Evolutionary conservation across 78 protist species (phyloP).

Genomic region (Emiliania huxleyi): DNA sequence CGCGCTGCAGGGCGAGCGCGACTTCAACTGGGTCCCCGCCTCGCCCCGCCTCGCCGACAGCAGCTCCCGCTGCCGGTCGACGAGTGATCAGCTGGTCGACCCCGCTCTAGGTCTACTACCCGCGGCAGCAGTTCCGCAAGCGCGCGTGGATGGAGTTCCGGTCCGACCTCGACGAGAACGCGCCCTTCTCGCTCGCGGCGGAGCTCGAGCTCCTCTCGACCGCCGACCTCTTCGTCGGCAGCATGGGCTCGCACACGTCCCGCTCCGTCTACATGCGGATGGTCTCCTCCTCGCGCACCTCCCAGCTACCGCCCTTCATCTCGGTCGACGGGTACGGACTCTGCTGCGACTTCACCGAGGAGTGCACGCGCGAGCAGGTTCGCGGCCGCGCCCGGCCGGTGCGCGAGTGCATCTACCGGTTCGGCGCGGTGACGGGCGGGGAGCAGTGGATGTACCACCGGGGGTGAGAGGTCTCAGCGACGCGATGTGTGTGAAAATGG

Average conservation of each 20-base stretch:
- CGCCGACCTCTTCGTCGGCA: background rate
- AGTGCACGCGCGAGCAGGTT: background rate
- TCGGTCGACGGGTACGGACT: slow-evolving; percentile 7
- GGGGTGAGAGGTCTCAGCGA: too few relatives aligned
- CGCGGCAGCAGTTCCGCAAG: background rate
- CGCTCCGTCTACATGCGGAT: background rate
- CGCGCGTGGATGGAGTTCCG: background rate
- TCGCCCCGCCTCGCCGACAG: background rate
- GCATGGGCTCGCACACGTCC: background rate
- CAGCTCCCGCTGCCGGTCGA: background rate
- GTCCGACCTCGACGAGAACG: background rate
- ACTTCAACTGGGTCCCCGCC: background rate
- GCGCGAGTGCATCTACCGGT: background rate
- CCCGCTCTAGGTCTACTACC: background rate
- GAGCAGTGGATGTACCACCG: background rate
- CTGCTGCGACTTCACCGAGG: slow-evolving; percentile 26
- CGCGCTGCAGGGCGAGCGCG: background rate
- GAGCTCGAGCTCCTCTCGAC: background rate
- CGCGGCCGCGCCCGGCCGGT: background rate
- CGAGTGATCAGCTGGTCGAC: background rate
- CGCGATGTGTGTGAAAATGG: too few relatives aligned
- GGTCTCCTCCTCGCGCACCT: background rate
- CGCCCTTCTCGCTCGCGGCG: slow-evolving; percentile 13
- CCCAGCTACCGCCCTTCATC: background rate
- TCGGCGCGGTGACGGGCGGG: background rate